Evolutionary conservation across 805 yeast genomes (phyloP).

Genomic region (Monosporozyma yasuniensis): DNA sequence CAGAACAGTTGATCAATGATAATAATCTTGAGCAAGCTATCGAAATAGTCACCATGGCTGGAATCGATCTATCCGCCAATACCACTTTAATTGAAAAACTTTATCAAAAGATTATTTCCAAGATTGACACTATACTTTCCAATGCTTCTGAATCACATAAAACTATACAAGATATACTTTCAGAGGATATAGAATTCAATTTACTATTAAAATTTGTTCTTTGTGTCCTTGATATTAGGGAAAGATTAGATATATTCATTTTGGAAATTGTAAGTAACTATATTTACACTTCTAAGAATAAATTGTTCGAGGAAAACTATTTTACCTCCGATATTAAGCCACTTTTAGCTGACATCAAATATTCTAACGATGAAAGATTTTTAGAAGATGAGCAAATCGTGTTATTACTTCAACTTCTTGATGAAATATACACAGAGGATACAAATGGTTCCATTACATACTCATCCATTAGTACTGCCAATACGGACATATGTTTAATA

Average conservation of each 20-base stretch:
- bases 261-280: slow-evolving; percentile 3
- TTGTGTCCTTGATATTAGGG: slow-evolving; percentile 7
- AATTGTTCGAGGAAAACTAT: slow-evolving; percentile 8
- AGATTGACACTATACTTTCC: neutral
- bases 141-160: neutral
- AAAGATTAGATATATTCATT: slow-evolving; percentile 11
- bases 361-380: neutral
- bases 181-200: slow-evolving; percentile 4
- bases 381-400: slow-evolving; percentile 6
- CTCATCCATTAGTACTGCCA: slow-evolving; percentile 3
- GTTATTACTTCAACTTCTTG: slow-evolving; percentile 32
- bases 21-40: slow-evolving; percentile 9
- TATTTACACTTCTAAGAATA: slow-evolving; percentile 5
- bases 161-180: neutral
- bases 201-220: slow-evolving; percentile 6
- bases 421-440: slow-evolving; percentile 27
- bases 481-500: slow-evolving; percentile 12
- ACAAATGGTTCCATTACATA: slow-evolving; percentile 6
- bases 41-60: slow-evolving; percentile 7
- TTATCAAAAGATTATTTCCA: slow-evolving; percentile 1
- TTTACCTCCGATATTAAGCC: slow-evolving; percentile 2
- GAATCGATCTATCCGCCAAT: slow-evolving; percentile 5
- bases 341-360: slow-evolving; percentile 5
- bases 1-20: slow-evolving; percentile 9
- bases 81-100: neutral